phyloP scores from a whole-genome alignment of 2,329 filamentous ascomycete genomes.

The Periconia macrospinosa region DNA sequence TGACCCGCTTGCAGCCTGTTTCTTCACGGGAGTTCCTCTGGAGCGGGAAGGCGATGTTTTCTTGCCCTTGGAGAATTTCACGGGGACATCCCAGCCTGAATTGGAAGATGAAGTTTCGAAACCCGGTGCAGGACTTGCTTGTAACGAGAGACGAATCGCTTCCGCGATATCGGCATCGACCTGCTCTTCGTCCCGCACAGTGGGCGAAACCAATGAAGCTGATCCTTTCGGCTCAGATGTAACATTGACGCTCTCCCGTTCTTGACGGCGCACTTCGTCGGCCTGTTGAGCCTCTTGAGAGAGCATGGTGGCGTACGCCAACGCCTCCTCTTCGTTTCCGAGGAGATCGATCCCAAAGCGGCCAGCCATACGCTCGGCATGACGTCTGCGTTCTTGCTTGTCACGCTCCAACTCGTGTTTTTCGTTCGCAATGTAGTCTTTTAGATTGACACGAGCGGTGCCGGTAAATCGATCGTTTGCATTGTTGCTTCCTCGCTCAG shows the following conservation, averaged over 20 bases:
- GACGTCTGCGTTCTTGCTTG: constrained; percentile 65
- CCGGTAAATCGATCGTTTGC: constrained; percentile 61
- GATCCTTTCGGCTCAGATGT: constrained; percentile 39
- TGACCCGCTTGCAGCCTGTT: constrained; percentile 38
- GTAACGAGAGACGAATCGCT: constrained; percentile 59
- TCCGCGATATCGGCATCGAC: constrained; percentile 63
- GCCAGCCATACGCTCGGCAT: constrained; percentile 70
- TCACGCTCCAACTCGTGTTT: constrained; percentile 77
- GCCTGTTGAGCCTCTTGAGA: constrained; percentile 60
- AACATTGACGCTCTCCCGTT: constrained; percentile 45
- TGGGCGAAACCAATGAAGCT: constrained; percentile 30
- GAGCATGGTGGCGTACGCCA: constrained; percentile 65
- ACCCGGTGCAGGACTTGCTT: constrained; percentile 20
- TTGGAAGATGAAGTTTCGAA: neutral
- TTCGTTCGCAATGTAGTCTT: constrained; percentile 85
- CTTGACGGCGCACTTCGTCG: constrained; percentile 51
- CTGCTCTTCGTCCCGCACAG: constrained; percentile 48
- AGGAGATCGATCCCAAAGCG: constrained; percentile 83
- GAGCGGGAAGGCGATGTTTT: constrained; percentile 26
- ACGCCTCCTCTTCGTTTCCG: constrained; percentile 62
- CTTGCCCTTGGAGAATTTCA: constrained; percentile 47
- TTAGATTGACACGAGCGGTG: constrained; percentile 69
- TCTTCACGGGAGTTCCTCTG: constrained; percentile 27
- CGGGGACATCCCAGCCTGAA: constrained; percentile 47
- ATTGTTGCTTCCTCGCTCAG: constrained; percentile 64